A percentile compares a stretch with the other conserved stretches of the same genome.
These are phyloP conservation scores for Proliferodiscus dingleyae DNA, from an alignment of 2,329 filamentous ascomycete species.

Conservation along the genomic window DNA sequence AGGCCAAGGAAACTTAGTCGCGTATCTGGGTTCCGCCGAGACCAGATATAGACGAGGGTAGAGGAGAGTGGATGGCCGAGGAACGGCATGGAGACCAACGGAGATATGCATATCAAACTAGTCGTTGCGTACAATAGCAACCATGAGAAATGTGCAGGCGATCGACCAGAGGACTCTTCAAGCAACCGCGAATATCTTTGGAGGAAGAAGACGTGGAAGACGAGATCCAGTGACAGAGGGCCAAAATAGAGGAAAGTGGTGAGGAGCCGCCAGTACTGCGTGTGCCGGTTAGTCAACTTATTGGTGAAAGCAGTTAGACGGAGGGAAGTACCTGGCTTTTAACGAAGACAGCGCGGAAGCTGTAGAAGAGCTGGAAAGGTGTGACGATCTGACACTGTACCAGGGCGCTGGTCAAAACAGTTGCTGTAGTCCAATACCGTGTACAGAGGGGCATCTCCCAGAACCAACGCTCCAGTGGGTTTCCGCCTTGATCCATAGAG, in stretches of 20 bases:
- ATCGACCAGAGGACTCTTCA: constrained; percentile 89
- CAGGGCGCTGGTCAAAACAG: constrained; percentile 77
- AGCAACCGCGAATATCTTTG: constrained; percentile 93
- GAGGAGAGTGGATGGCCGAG: constrained; percentile 90
- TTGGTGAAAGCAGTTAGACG: background rate
- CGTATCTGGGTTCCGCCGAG: constrained; percentile 86
- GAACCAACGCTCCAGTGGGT: constrained; percentile 96
- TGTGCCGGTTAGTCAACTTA: background rate
- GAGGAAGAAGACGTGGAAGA: constrained; percentile 98
- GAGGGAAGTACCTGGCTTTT: constrained; percentile 74
- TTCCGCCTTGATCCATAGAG: constrained; percentile 45
- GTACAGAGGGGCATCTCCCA: constrained; percentile 98
- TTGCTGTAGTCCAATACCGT: constrained; percentile 93
- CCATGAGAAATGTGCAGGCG: constrained; percentile 93
- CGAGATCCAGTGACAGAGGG: constrained; percentile 83
- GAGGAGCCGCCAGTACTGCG: constrained; percentile 89
- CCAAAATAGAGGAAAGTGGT: constrained; percentile 98
- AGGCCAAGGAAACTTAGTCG: constrained; percentile 84
- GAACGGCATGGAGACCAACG: constrained; percentile 86
- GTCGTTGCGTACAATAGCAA: constrained; percentile 79
- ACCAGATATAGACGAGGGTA: constrained; percentile 97
- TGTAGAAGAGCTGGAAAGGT: constrained; percentile 96
- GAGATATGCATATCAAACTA: constrained; percentile 75
- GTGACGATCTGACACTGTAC: constrained; percentile 92
- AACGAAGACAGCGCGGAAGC: constrained; percentile 82